phyloP scores from a whole-genome alignment of 768 basidiomycete genomes.

The Cyathus striatus region DNA sequence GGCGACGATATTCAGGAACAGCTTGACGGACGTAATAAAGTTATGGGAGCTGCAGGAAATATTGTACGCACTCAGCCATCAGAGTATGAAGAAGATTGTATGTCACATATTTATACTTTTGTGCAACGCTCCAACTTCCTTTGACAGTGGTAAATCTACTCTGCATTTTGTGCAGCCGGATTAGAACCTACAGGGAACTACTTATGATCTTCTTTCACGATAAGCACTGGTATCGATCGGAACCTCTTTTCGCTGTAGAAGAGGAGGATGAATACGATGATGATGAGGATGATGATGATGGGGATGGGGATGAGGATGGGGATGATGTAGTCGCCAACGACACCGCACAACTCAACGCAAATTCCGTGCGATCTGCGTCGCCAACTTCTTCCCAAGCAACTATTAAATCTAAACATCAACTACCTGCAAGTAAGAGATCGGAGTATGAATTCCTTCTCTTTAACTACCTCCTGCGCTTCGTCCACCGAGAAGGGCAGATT shows the following conservation, averaged over 20 bases:
- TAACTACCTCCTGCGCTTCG: conserved; percentile 92
- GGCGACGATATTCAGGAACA: conserved; percentile 92
- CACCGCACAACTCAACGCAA: neutral
- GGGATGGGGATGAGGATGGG: conserved; percentile 40
- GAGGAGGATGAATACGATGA: conserved; percentile 71
- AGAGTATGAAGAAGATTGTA: conserved; percentile 85
- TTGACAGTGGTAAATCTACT: conserved; percentile 83
- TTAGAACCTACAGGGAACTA: conserved; percentile 82
- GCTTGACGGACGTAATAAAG: conserved; percentile 66
- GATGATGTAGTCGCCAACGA: conserved; percentile 33
- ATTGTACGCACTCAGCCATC: conserved; percentile 67
- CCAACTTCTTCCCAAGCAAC: conserved; percentile 60
- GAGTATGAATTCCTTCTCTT: conserved; percentile 96
- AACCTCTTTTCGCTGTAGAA: conserved; percentile 69
- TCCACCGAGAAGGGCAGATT: conserved; percentile 89
- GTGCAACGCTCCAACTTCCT: conserved; percentile 1
- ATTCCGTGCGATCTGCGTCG: conserved; percentile 32
- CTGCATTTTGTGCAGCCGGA: conserved; percentile 89
- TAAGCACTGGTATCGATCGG: conserved; percentile 80
- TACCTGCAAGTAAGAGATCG: conserved; percentile 51
- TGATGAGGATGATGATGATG: conserved; percentile 40
- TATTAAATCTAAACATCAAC: conserved; percentile 40
- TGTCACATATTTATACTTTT: conserved; percentile 20
- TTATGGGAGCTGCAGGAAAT: conserved; percentile 83
- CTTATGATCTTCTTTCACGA: conserved; percentile 98